Base-by-base conservation (phyloP, 2,329 filamentous ascomycete species). In the Lecanicillium sp. region DNA sequence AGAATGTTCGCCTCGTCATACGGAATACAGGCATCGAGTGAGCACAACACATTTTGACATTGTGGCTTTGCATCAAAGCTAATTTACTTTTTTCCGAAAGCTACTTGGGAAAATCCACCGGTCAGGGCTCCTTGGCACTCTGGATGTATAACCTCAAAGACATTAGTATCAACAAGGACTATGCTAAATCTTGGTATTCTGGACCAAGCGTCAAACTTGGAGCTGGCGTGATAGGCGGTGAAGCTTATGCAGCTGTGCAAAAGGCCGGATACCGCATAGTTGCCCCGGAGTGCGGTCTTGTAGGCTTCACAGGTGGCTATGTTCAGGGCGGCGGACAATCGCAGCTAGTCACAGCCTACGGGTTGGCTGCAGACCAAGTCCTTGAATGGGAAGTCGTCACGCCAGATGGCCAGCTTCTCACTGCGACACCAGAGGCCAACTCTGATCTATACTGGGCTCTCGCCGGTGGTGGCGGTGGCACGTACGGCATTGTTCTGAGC, bases 391-490 rank as follows among this genome's bases (percentile, higher is more conserved):
- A 73, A 38, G 68, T 75, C 1, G 61, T 79, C 9, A 69, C 66
- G 9, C 66, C 61, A 0, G 49, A 50, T 16, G 72, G 74, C 1
- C 39, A 59, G 15, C 47, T 65, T 16, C 41, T 75, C 2, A 64
- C 52, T 3, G 71, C 70, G 2, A 66, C 59, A 12, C 60, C 54
- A 4, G 48, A 52, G 2, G 44, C 65, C 12, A 68, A 78, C 41
- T 38, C 58, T 0, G 74, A 78, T 35, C 58, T 80, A 4, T 78
- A 72, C 56, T 81, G 73, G 74, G 75, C 75, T 4, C 54, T 78
- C 3, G 59, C 62, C 32, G 73, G 73, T 5, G 72, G 73, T 3
- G 73, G 75, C 4, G 67, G 64, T 13, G 71, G 71, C 3, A 73
- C 62, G 3, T 78, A 67, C 45, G 73, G 62, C 2, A 58, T 77